These are phyloP conservation scores for Hemileccinum impolitum DNA, from an alignment of 768 basidiomycete genomes.

Conservation along the genomic window DNA sequence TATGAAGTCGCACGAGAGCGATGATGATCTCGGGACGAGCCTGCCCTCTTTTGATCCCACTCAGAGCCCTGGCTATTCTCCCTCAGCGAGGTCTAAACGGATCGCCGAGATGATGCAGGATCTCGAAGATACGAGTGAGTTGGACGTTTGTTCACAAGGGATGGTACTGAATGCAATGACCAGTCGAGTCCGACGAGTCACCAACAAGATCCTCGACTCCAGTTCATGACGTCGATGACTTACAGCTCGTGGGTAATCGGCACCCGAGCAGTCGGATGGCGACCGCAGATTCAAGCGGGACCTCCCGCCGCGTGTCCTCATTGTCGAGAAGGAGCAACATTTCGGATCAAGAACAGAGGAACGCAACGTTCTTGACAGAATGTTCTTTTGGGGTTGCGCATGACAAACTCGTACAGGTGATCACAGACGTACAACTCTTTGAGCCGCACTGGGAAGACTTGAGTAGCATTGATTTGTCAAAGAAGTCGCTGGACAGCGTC, in stretches of 20 bases:
- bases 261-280: conserved; percentile 35
- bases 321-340: conserved; percentile 40
- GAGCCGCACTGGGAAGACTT: conserved; percentile 93
- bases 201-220: conserved; percentile 54
- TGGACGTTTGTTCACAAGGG: conserved; percentile 19
- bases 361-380: conserved; percentile 85
- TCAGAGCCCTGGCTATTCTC: conserved; percentile 35
- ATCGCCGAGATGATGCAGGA: conserved; percentile 79
- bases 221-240: conserved; percentile 42
- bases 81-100: conserved; percentile 71
- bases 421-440: conserved; percentile 93
- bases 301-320: conserved; percentile 43
- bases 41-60: conserved; percentile 14
- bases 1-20: conserved; percentile 34
- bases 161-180: background rate
- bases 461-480: conserved; percentile 63
- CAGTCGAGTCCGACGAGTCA: conserved; percentile 43
- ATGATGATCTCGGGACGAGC: conserved; percentile 32
- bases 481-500: conserved; percentile 59
- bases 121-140: conserved; percentile 67
- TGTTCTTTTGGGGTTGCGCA: conserved; percentile 96
- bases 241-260: conserved; percentile 45
- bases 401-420: conserved; percentile 84
- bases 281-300: conserved; percentile 18
- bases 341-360: conserved; percentile 32